These are phyloP conservation scores for Aspergillus arachidicola DNA, from an alignment of 2,329 filamentous ascomycete species.

Conservation along the genomic window DNA sequence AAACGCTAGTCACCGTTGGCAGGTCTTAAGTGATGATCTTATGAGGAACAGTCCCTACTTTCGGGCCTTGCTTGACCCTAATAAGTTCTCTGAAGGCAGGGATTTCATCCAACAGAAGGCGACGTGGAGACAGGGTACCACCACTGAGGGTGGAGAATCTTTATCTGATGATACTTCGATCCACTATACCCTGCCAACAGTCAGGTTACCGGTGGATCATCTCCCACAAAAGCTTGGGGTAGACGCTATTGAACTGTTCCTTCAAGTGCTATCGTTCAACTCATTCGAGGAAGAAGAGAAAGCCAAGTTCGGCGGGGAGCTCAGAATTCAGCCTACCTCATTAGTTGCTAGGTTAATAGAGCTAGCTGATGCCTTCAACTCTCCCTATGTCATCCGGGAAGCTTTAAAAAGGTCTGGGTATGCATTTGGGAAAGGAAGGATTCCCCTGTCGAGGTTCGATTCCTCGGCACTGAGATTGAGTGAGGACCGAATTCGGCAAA, in stretches of 20 bases:
- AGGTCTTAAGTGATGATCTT: constrained; percentile 36
- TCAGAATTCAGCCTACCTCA: constrained; percentile 33
- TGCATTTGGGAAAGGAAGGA: constrained; percentile 33
- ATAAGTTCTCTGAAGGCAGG: constrained; percentile 46
- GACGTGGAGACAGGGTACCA: not conserved
- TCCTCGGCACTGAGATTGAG: constrained; percentile 31
- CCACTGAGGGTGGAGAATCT: not conserved
- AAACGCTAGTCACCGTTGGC: constrained; percentile 30
- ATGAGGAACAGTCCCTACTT: constrained; percentile 43
- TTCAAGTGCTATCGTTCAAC: constrained; percentile 33
- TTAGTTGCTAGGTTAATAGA: constrained; percentile 36
- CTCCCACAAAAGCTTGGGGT: constrained; percentile 30
- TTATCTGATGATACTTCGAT: constrained; percentile 3
- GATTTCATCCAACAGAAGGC: constrained; percentile 33
- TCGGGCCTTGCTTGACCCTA: constrained; percentile 41
- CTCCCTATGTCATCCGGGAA: constrained; percentile 27
- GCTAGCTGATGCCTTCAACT: constrained; percentile 39
- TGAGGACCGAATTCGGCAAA: constrained; percentile 45
- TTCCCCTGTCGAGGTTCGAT: constrained; percentile 27
- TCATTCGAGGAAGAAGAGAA: constrained; percentile 26
- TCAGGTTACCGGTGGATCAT: constrained; percentile 30
- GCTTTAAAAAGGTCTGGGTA: constrained; percentile 30
- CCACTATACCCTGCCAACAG: constrained; percentile 25
- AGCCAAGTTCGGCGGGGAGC: constrained; percentile 24
- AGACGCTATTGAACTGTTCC: constrained; percentile 38